Evolutionary conservation across 2,329 filamentous ascomycete species (phyloP), one percentile per base, ranked within the genome.

Genomic region (Penicillium sp.): DNA sequence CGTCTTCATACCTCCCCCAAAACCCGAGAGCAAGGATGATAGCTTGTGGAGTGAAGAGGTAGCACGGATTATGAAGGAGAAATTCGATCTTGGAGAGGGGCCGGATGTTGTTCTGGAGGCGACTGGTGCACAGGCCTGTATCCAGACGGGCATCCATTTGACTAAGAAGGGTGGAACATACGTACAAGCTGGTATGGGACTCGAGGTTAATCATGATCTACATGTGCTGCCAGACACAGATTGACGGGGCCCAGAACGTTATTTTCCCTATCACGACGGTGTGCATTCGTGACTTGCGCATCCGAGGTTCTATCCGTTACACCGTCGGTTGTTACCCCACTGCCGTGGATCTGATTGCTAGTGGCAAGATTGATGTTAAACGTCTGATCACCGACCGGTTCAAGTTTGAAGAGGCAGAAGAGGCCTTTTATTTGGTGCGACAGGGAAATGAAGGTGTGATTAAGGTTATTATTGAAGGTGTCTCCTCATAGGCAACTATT

Each of bases 231-330:
- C 27, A n/a, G 29, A 21, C 16, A 14, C 19, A 31, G 4, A 14
- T 43, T 58, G 16, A 61, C 33, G 1, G 14, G 7, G 24, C 5
- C 14, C 39, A 75, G 72, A 81, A 80, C 48, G 75, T 84, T 13
- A 65, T 76, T 0, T 83, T 84, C 53, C 81, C 82, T 0, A 83
- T 84, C 55, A 80, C 77, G 0, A 76, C 75, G 0, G 76, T 77
- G 1, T 83, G 79, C 56, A 80, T 79, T 56, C 73, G 77, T 5
- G 82, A 73, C 0, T 64, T 84, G 47, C 78, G 68, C 3, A 72
- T 84, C 58, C 77, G 79, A 52, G 82, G 82, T 1, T 81, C 77
- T 0, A 82, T 84, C 51, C 73, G 81, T 3, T 85, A 84, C 57
- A 76, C 73, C 4, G 70, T 75, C 0, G 81, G 82, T 0, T 80